These are phyloP conservation scores for Choiromyces venosus DNA, from an alignment of 495 filamentous ascomycete genomes.

Conservation along the genomic window DNA sequence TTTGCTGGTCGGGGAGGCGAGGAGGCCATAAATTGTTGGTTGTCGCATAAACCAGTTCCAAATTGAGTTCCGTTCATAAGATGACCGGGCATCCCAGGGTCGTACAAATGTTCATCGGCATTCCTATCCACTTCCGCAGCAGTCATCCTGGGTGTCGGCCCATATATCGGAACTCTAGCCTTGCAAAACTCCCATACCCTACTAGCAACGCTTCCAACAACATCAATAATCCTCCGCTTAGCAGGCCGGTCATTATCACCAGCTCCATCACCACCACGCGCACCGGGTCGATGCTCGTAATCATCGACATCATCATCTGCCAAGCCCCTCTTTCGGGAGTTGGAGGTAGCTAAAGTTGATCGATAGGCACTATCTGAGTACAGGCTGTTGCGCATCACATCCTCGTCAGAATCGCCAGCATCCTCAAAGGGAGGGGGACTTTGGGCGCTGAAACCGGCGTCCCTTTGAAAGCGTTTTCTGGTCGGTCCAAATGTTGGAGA, in stretches of 20 bases:
- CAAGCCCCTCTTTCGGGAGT: constrained; percentile 33
- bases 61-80: constrained; percentile 20
- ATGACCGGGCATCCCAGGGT: constrained; percentile 11
- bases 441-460: constrained; percentile 14
- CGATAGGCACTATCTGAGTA: constrained; percentile 38
- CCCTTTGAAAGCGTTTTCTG: constrained; percentile 29
- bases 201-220: constrained; percentile 40
- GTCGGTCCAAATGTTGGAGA: constrained; percentile 30
- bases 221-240: constrained; percentile 41
- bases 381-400: constrained; percentile 37
- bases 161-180: constrained; percentile 36
- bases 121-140: constrained; percentile 10
- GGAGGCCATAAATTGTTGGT: background rate
- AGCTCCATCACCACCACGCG: constrained; percentile 8
- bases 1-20: background rate
- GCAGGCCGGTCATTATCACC: constrained; percentile 22
- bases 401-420: constrained; percentile 34
- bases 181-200: constrained; percentile 42
- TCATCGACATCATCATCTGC: constrained; percentile 34
- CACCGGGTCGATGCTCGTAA: background rate
- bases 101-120: constrained; percentile 21
- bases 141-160: constrained; percentile 4
- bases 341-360: constrained; percentile 18
- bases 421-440: constrained; percentile 13
- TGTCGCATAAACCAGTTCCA: constrained; percentile 10